Evolutionary conservation across 2,329 filamentous ascomycete genomes (phyloP).

Genomic region (Cadophora malorum): DNA sequence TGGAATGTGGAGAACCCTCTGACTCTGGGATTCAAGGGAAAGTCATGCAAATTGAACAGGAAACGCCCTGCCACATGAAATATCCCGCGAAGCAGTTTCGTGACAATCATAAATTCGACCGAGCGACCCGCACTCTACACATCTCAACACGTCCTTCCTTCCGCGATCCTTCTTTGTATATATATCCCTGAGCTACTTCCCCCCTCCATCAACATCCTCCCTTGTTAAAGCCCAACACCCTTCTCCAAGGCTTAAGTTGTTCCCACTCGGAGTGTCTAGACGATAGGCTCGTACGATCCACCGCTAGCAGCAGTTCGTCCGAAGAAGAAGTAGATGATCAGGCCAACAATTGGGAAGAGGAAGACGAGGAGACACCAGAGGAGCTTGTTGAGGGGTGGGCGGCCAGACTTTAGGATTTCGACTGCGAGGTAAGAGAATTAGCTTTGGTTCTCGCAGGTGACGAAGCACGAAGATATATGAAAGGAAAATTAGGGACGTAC

Average conservation of each 20-base stretch:
- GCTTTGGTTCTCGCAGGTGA: not conserved
- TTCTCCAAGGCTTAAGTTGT: not conserved
- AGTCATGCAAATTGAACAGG: not conserved
- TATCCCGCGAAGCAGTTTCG: not conserved
- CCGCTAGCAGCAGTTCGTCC: constrained; percentile 64
- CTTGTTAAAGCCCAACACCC: not conserved
- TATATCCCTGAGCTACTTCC: not conserved
- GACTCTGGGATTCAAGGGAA: not conserved
- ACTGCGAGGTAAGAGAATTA: constrained; percentile 50
- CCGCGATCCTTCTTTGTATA: not conserved
- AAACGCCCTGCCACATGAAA: constrained; percentile 3
- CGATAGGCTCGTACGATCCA: constrained; percentile 57
- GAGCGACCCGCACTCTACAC: not conserved
- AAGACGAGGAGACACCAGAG: constrained; percentile 69
- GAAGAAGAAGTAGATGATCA: constrained; percentile 69
- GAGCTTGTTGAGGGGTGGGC: constrained; percentile 62
- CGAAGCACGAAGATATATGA: not conserved
- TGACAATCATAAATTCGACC: not conserved
- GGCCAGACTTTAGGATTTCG: constrained; percentile 69
- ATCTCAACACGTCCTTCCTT: not conserved
- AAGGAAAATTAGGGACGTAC: constrained; percentile 51
- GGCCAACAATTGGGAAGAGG: constrained; percentile 66
- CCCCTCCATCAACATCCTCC: not conserved
- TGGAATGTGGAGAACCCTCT: too few relatives aligned
- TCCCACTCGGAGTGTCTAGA: not conserved